Percentiles rank a stretch among this genome's conserved stretches.
Evolutionary conservation across 495 filamentous ascomycete species (phyloP).

Genomic region (Penicillium atrosanguineum): DNA sequence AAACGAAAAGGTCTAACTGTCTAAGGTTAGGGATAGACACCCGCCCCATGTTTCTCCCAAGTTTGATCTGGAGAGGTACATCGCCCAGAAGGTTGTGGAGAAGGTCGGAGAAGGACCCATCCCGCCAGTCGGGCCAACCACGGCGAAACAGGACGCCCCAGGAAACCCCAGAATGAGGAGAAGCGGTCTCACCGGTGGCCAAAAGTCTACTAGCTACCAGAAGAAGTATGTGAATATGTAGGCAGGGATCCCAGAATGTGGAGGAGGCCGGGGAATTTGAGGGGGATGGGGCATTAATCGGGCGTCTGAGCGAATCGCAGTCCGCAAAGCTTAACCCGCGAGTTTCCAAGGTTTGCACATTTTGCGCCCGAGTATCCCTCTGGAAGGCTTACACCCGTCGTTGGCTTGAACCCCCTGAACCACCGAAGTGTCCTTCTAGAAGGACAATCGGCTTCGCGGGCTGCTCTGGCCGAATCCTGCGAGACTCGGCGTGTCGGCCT

Average conservation of each 20-base stretch:
- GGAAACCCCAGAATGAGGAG: constrained; percentile 1
- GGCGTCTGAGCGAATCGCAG: constrained; percentile 15
- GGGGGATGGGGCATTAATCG: constrained; percentile 3
- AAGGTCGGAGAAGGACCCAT: constrained; percentile 1
- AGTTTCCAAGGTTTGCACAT: neutral
- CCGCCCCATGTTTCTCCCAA: constrained; percentile 8
- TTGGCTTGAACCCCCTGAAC: neutral
- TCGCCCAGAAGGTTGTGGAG: neutral
- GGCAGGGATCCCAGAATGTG: constrained; percentile 16
- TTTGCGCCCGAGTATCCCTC: neutral
- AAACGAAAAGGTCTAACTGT: constrained; percentile 11
- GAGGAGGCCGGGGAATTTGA: constrained; percentile 20
- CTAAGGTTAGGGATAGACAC: constrained; percentile 6
- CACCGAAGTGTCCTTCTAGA: constrained; percentile 15
- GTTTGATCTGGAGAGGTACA: constrained; percentile 6
- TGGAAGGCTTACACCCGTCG: neutral
- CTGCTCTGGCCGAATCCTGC: neutral
- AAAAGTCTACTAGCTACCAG: constrained; percentile 7
- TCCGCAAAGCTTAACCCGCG: constrained; percentile 10
- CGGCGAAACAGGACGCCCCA: constrained; percentile 1
- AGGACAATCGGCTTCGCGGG: constrained; percentile 24
- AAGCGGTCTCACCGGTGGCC: constrained; percentile 14
- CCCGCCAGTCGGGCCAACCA: constrained; percentile 8
- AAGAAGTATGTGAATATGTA: constrained; percentile 8
- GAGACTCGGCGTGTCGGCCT: constrained; percentile 5